Evolutionary conservation across 164 flowering plant species (phyloP).

Genomic region (Kingdonia uniflora): DNA sequence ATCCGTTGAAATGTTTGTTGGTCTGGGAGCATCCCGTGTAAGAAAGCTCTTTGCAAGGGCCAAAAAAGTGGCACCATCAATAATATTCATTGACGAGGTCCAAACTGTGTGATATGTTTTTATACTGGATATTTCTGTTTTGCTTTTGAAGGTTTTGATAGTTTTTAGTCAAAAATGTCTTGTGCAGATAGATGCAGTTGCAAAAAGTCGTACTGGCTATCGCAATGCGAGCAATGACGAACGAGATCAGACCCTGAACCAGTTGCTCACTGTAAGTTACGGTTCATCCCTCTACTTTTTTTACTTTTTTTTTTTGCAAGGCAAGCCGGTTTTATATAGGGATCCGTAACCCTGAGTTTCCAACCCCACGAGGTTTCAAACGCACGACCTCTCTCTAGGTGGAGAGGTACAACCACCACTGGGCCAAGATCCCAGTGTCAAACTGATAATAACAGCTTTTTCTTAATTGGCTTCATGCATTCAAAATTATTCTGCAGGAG

Average conservation of each 20-base stretch:
- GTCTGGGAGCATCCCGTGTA: conserved; percentile 99
- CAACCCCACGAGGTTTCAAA: too few species aligned
- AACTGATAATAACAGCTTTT: too few species aligned
- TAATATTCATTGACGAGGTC: conserved; percentile 97
- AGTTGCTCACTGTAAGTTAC: conserved; percentile 74
- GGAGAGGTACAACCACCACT: too few species aligned
- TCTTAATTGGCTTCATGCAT: not conserved
- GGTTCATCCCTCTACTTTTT: too few species aligned
- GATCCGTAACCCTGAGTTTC: too few species aligned
- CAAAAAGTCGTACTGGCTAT: conserved; percentile 94
- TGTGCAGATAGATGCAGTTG: conserved; percentile 94
- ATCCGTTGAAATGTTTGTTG: conserved; percentile 94
- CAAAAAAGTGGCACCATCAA: conserved; percentile 94
- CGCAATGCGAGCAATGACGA: conserved; percentile 95
- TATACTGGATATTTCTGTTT: not conserved
- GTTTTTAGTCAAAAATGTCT: not conserved
- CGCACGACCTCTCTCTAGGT: too few species aligned
- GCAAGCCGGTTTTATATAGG: too few species aligned
- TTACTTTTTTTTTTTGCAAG: too few species aligned
- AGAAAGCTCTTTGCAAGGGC: conserved; percentile 94
- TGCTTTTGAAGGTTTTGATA: not conserved
- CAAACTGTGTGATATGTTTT: conserved; percentile 5
- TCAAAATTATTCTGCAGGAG: conserved; percentile 47
- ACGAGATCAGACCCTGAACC: conserved; percentile 94
- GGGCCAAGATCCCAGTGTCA: too few species aligned